Conservation (phyloP, 768 basidiomycete genomes). For the Hirschioporus abietinus region DNA sequence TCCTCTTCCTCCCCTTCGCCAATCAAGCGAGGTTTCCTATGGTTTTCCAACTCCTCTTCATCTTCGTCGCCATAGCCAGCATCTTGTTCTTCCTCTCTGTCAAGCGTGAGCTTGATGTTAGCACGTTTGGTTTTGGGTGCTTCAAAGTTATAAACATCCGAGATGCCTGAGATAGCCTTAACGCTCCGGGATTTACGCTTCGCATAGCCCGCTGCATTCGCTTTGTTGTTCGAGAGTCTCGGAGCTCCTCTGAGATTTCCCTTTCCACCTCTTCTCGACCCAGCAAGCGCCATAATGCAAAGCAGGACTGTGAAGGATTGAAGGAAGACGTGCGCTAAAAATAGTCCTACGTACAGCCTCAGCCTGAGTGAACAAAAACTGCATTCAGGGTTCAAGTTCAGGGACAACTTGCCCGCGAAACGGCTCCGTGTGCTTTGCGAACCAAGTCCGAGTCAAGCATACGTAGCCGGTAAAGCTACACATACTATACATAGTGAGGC, state of each 20-base stretch:
- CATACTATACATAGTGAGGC: neutral
- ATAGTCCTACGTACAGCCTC: neutral
- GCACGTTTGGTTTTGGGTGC: conserved; percentile 41
- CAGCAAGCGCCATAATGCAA: neutral
- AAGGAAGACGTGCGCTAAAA: neutral
- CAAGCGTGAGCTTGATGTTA: conserved; percentile 48
- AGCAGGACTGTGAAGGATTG: neutral
- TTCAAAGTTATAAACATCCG: conserved; percentile 64
- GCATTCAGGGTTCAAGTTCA: neutral
- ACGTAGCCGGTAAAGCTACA: neutral
- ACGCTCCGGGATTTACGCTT: conserved; percentile 45
- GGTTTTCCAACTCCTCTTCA: conserved; percentile 28
- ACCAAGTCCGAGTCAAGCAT: neutral
- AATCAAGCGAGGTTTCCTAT: conserved; percentile 27
- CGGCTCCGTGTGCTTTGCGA: too few relatives aligned
- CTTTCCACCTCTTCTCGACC: neutral
- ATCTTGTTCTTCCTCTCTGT: conserved; percentile 49
- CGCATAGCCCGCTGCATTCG: conserved; percentile 45
- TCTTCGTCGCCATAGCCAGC: conserved; percentile 39
- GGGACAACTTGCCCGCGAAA: too few relatives aligned
- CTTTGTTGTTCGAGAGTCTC: conserved; percentile 23
- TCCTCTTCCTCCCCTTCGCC: conserved; percentile 30
- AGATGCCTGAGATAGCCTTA: conserved; percentile 26
- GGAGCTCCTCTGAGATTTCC: neutral
- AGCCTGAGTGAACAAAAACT: neutral